Evolutionary conservation across 257 asterid species (phyloP).

Genomic region (Forsythia viridissima): DNA sequence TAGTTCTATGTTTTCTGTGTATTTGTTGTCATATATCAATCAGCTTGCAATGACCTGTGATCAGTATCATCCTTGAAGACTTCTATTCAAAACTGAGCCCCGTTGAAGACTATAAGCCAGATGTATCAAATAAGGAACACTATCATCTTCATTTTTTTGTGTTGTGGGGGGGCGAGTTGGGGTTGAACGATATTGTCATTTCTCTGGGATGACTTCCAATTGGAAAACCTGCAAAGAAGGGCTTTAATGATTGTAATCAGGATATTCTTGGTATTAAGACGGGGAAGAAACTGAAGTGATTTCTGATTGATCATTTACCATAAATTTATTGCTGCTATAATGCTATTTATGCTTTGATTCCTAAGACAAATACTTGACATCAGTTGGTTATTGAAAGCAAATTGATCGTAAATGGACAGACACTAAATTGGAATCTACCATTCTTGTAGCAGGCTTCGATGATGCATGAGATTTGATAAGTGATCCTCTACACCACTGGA

Average conservation of each 20-base stretch:
- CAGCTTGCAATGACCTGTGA: slow-evolving; percentile 70
- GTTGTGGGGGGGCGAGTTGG: background rate
- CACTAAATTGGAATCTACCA: slow-evolving; percentile 28
- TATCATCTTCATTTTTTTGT: slow-evolving; percentile 9
- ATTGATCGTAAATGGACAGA: slow-evolving; percentile 5
- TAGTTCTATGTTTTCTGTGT: background rate
- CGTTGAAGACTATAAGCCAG: slow-evolving; percentile 19
- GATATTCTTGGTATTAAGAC: too few relatives aligned
- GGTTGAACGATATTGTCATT: background rate
- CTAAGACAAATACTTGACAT: background rate
- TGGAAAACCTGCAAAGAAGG: too few relatives aligned
- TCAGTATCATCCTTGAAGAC: slow-evolving; percentile 37
- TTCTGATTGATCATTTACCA: too few relatives aligned
- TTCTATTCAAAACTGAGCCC: slow-evolving; percentile 34
- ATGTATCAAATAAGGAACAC: slow-evolving; percentile 21
- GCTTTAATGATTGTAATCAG: too few relatives aligned
- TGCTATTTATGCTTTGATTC: background rate
- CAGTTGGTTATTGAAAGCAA: background rate
- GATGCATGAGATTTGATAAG: slow-evolving; percentile 43
- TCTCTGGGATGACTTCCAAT: background rate
- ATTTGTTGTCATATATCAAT: slow-evolving; percentile 30
- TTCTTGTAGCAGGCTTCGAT: slow-evolving; percentile 48
- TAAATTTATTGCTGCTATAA: too few relatives aligned
- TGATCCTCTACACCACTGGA: slow-evolving; percentile 14
- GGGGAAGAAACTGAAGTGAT: too few relatives aligned